Evolutionary conservation across 2,329 filamentous ascomycete genomes (phyloP), one percentile per base, ranked within the genome.

Genomic region (Lecanicillium sp.): DNA sequence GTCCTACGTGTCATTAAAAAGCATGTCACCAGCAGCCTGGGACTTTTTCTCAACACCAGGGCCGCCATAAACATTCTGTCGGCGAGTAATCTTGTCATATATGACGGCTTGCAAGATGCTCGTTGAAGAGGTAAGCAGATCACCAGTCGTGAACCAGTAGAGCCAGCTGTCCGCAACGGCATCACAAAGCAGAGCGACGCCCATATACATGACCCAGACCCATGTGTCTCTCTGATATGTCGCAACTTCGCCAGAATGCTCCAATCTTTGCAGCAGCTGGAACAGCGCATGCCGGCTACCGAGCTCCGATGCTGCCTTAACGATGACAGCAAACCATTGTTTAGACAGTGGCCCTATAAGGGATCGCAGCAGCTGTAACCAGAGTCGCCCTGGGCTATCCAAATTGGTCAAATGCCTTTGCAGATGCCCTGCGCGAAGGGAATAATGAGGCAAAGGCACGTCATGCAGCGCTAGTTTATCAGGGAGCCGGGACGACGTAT

Each of bases 31-130:
- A 13, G 37, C 13, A 14, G 35, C 22, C 6, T 25, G 22, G 22
- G 6, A 6, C 7, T 25, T 25, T 13, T 14, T 11, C 13, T 17
- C 17, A 5, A 12, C 15, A 15, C 8, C 9, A 4, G n/a, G 4
- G n/a, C 29, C n/a, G 29, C 11, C 15, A 10, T 15, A 1, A 30
- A 28, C 11, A 25, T 25, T 6, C 7, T 30, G 30, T 12, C 18
- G 27, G 4, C 42, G 42, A 12, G 39, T 37, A 3, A 31, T 22
- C 10, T 42, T 42, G 3, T 44, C 42, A 28, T 39, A 19, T 17
- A 42, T 25, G 7, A 44, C 13, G 4, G 32, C 13, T 17, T 44
- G 41, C 3, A 44, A 35, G 8, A 42, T 18, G 4, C 30, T 25
- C n/a, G 33, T 27, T 13, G 33, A 17, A 7, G 22, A 7, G 11